phyloP scores from a whole-genome alignment of 2,329 filamentous ascomycete species.

The Magnaporthales sp. region DNA sequence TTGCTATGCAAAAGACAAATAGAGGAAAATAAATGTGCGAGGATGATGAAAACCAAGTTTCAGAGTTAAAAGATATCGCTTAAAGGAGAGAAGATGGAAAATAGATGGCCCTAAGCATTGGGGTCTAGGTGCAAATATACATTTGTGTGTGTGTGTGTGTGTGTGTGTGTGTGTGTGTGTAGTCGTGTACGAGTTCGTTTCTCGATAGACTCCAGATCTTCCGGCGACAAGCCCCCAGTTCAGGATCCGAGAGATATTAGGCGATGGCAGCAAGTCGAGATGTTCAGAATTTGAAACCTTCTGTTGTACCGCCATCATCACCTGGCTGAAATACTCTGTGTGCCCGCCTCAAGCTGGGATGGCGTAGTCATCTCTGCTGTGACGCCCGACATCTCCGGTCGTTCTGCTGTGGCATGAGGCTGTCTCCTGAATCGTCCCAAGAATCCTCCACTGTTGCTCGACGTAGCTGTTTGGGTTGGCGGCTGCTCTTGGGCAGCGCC shows the following conservation, averaged over 20 bases:
- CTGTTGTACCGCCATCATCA: not conserved
- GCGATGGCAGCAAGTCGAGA: too few species aligned
- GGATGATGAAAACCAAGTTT: not conserved
- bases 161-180: not conserved
- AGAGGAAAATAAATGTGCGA: not conserved
- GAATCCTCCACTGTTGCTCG: not conserved
- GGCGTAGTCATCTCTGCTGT: conserved; percentile 13
- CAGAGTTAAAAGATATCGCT: not conserved
- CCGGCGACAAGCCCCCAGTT: not conserved
- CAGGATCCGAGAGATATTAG: not conserved
- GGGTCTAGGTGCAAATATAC: not conserved
- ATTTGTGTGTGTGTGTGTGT: not conserved
- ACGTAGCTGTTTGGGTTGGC: not conserved
- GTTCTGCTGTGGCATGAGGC: not conserved
- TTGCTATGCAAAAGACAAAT: not conserved
- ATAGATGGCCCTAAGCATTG: not conserved
- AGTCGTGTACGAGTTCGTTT: not conserved
- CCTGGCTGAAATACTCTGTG: conserved; percentile 4
- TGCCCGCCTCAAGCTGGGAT: conserved; percentile 26
- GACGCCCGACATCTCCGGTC: not conserved
- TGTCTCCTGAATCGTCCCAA: not conserved
- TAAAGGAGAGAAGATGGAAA: not conserved
- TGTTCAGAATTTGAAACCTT: too few species aligned
- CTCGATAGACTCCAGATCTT: not conserved
- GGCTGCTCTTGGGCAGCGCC: not conserved